Base-by-base conservation (phyloP, 495 filamentous ascomycete species). In the Staphylotrichum longicolle region DNA sequence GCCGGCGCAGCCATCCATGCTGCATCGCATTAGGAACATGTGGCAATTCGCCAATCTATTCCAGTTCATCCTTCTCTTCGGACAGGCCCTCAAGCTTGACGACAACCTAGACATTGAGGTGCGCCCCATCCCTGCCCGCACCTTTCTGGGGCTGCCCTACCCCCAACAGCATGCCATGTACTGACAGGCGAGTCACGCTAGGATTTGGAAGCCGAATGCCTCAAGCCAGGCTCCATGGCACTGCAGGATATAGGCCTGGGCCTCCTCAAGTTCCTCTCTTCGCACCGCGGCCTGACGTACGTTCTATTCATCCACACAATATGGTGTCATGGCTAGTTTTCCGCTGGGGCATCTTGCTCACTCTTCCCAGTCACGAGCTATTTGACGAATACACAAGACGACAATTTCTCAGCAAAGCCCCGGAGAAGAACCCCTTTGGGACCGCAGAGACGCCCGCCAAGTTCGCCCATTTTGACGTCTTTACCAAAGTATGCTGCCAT, bases 11-110 rank as follows among this genome's bases (percentile, higher is more conserved):
- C 65, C 72, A 54, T 73, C 79, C 5, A 63, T 86, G 57, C 80
- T 96, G 30, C 77, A 87, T 50, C 85, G 81, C 63, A 80, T 98
- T 60, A 82, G 93, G 52, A 94, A 89, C 72, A 88, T 86, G 77
- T 97, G 94, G 92, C 89, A 97, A 73, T 96, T 98, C 74, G 90
- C 94, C 50, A 92, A 91, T 70, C 81, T 98, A 5, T 91, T 88
- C 78, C 94, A 98, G 75, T 98, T 91, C 78, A 88, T 97, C 57
- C 86, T 85, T 66, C 83, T 91, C 56, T 98, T 98, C 75, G 92
- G 92, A 34, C 85, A 87, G 64, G 85, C 88, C 47, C 86, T 95
- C 74, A 95, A 93, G 75, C 88, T 96, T 60, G 89, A 93, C 69
- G 88, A 94, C 65, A 85, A 88, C 70, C 77, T 96, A 54, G 88